Percentiles rank a stretch among this genome's conserved stretches.
Evolutionary conservation across 2,329 filamentous ascomycete genomes (phyloP).

Genomic region (Fusarium bulbicola): DNA sequence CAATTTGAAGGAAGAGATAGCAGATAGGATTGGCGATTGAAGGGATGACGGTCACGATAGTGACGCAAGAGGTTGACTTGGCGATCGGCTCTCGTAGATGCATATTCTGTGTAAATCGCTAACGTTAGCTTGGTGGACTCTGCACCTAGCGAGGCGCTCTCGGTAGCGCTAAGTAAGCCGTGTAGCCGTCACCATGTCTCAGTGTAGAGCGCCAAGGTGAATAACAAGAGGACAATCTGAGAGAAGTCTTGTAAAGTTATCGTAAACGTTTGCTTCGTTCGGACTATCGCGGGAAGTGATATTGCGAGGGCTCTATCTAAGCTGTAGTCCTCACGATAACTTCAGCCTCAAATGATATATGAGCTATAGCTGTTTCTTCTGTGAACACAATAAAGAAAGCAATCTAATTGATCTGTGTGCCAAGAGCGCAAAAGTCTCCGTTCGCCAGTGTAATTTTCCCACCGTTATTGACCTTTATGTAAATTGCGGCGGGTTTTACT

Average conservation of each 20-base stretch:
- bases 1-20: not conserved
- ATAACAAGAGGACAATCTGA: not conserved
- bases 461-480: not conserved
- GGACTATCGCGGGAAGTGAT: not conserved
- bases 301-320: not conserved
- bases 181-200: not conserved
- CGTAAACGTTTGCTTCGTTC: not conserved
- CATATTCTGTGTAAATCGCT: slow-evolving; percentile 14
- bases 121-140: not conserved
- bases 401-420: not conserved
- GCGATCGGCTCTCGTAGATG: slow-evolving; percentile 6
- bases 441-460: fast-evolving
- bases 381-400: not conserved
- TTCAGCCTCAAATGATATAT: no score
- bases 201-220: not conserved
- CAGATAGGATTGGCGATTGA: not conserved
- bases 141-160: not conserved
- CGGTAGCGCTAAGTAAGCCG: not conserved
- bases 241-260: not conserved
- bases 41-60: not conserved
- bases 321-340: no score
- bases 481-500: no score
- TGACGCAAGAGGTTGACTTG: slow-evolving; percentile 10
- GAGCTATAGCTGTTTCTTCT: no score
- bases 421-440: no score